Base-by-base conservation (phyloP, 2,329 filamentous ascomycete species). In the Hypoxylon sp. region DNA sequence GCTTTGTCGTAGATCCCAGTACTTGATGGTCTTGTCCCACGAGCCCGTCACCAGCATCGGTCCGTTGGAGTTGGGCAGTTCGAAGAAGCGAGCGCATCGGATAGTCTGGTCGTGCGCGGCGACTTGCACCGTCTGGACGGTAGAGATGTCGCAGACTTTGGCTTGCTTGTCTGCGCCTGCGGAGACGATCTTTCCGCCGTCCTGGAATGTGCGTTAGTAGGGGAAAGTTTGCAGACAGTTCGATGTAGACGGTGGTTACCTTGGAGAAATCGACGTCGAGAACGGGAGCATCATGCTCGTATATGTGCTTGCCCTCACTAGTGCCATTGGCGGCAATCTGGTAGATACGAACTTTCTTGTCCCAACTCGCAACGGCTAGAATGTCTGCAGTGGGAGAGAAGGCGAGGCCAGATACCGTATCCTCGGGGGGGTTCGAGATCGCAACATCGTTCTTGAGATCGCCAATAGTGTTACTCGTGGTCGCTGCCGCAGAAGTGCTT, bases 261-360 rank as follows among this genome's bases (percentile, higher is more conserved):
- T 88, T 90, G 71, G 90, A 91, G 83, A 93, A 97, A 67, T 91
- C 88, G 59, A 88, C 87, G 68, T 84, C 89, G 55, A 99, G 76
- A 2, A 96, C 92, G 2, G 92, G 91, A 32, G 82, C 90, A 60
- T 91, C 88, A 73, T 95, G 90, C 62, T 95, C 89, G 68, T 94
- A 95, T 51, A 88, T 77, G 57, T 91, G 91, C 67, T 92, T 93
- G 38, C 91, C 91, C 69, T 91, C 84, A 67, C 89, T 93, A 68
- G 89, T 83, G 31, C 91, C 91, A 61, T 84, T 84, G 48, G 74
- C 75, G 60, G 87, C 84, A 69, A 97, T 91, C 72, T 97, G 91
- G 75, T 97, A 99, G 69, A 99, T 93, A 67, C 92, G 88, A 58
- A 97, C 91, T 72, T 96, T 96, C 78, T 95, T 96, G 75, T 99